Percentiles rank a stretch among this genome's conserved stretches.
These are phyloP conservation scores for Colletotrichum salicis DNA, from an alignment of 2,329 filamentous ascomycete species.

Conservation along the genomic window DNA sequence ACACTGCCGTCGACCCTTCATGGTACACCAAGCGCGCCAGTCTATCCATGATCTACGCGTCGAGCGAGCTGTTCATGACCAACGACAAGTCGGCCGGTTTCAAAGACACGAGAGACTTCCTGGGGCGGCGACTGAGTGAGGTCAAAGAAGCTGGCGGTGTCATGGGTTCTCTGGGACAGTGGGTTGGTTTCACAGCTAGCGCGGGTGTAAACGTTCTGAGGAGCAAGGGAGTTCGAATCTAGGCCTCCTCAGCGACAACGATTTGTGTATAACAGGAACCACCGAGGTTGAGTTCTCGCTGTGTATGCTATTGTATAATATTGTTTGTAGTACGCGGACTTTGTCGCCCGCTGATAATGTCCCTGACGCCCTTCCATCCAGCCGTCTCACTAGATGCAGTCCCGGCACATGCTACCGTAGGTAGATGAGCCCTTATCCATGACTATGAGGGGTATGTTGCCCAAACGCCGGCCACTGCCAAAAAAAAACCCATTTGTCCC, in stretches of 20 bases:
- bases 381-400: background rate
- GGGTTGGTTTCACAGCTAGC: constrained; percentile 82
- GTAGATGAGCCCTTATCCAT: background rate
- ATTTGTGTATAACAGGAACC: background rate
- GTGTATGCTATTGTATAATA: background rate
- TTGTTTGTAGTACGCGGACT: constrained; percentile 15
- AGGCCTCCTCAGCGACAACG: constrained; percentile 38
- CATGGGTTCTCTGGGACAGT: constrained; percentile 74
- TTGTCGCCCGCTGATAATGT: constrained; percentile 1
- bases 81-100: constrained; percentile 82
- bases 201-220: constrained; percentile 84
- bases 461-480: background rate
- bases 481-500: background rate
- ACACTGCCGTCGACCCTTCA: constrained; percentile 80
- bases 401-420: background rate
- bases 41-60: constrained; percentile 71
- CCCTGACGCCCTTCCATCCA: background rate
- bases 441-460: background rate
- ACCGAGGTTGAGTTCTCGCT: background rate
- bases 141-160: constrained; percentile 70
- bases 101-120: constrained; percentile 80
- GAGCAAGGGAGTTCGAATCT: constrained; percentile 89
- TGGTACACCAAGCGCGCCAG: constrained; percentile 81
- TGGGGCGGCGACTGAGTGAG: constrained; percentile 80
- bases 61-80: constrained; percentile 92